Evolutionary conservation across 192 early-diverging fungal genomes (phyloP), one percentile per base, ranked within the genome.

Genomic region (Coemansia sp.): DNA sequence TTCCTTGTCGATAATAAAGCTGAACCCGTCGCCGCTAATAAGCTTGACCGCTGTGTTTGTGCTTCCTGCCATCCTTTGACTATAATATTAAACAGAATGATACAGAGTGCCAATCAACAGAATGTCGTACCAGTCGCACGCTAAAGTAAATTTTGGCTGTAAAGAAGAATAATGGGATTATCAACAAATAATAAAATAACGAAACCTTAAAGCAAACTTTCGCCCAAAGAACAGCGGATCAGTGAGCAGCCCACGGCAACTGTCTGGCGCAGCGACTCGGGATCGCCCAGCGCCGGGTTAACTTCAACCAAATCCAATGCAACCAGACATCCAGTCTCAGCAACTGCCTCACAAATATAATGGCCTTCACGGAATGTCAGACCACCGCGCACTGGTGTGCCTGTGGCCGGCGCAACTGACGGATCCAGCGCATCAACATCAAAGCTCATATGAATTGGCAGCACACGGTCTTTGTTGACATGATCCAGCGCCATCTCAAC

Each of bases 351-450:
- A 81, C 94, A 95, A 57, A 98, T 94, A 76, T 93, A 98, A 71
- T 98, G 96, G 24, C 96, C 96, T 78, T 98, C 96, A 57, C 96
- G 84, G 84, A 96, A 98, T 11, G 91, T 92, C 89, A 98, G 78
- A 22, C 95, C 95, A 62, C 95, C 95, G 54, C 94, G 87, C 11
- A 98, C 95, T 10, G 95, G 95, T 4, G 95, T 98, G 51, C 95
- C 95, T 1, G 96, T 98, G 6, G 92, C 89, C 20, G 96, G 96
- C 1, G 93, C 94, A 13, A 98, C 92, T 4, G 89, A 84, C 22
- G 96, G 96, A 73, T 98, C 96, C 24, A 98, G 82, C 3, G 89
- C 95, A 82, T 98, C 96, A 23, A 98, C 96, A 67, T 98, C 96
- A 64, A 94, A 98, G 69, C 85, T 88, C 53, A 96, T 83, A 69